These are phyloP conservation scores for Arxiozyma slooffiae DNA, from an alignment of 1,139 yeast species.

Conservation along the genomic window DNA sequence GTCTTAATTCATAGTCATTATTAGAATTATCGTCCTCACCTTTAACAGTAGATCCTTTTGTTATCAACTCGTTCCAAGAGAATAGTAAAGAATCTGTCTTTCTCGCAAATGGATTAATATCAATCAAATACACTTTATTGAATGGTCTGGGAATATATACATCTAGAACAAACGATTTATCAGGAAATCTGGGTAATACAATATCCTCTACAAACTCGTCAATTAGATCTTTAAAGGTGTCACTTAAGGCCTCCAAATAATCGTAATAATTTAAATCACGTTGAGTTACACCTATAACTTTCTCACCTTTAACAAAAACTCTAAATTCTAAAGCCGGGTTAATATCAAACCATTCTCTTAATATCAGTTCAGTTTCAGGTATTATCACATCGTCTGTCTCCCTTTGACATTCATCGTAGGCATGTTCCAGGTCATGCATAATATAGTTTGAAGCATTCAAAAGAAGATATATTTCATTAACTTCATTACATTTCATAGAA, in stretches of 20 bases:
- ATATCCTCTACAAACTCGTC: constrained; percentile 46
- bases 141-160: constrained; percentile 73
- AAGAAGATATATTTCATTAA: constrained; percentile 67
- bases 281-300: constrained; percentile 67
- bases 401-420: constrained; percentile 41
- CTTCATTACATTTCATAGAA: constrained; percentile 56
- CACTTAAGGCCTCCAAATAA: constrained; percentile 44
- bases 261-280: constrained; percentile 77
- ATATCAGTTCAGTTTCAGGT: constrained; percentile 48
- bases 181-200: constrained; percentile 43
- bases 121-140: constrained; percentile 56
- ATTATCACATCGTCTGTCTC: constrained; percentile 11
- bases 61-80: constrained; percentile 69
- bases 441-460: constrained; percentile 82
- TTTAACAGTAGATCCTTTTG: background rate
- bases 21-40: constrained; percentile 18
- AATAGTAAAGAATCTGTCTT: constrained; percentile 68
- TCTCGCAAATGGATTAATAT: constrained; percentile 75
- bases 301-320: constrained; percentile 57
- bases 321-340: constrained; percentile 90
- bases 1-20: constrained; percentile 45
- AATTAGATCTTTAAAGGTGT: constrained; percentile 40
- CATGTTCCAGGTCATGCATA: constrained; percentile 69
- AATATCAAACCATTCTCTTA: constrained; percentile 66
- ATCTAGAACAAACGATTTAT: constrained; percentile 58